phyloP scores from a whole-genome alignment of 2,329 filamentous ascomycete species.

The Fusarium annulatum region DNA sequence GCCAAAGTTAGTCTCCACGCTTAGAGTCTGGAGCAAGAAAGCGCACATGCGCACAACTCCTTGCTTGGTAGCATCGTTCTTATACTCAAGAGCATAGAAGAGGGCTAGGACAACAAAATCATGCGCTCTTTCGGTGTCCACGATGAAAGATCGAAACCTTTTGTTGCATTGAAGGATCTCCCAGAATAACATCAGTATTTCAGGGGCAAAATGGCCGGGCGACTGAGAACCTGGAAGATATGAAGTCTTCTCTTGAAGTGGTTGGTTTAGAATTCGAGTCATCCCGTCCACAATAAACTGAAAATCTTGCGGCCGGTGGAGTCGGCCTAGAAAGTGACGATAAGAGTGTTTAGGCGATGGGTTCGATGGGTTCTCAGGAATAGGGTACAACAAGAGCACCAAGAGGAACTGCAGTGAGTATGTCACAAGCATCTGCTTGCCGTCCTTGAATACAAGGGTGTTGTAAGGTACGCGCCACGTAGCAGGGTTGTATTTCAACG shows the following conservation, averaged over 20 bases:
- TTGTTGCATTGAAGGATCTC: slow-evolving; percentile 98
- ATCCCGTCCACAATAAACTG: slow-evolving; percentile 97
- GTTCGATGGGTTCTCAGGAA: slow-evolving; percentile 78
- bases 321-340: slow-evolving; percentile 87
- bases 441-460: slow-evolving; percentile 89
- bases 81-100: slow-evolving; percentile 93
- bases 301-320: slow-evolving; percentile 95
- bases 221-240: slow-evolving; percentile 89
- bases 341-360: slow-evolving; percentile 87
- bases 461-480: slow-evolving; percentile 96
- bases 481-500: slow-evolving; percentile 94
- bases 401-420: slow-evolving; percentile 94
- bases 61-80: slow-evolving; percentile 86
- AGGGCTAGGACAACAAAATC: slow-evolving; percentile 92
- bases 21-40: slow-evolving; percentile 95
- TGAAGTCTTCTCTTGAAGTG: slow-evolving; percentile 86
- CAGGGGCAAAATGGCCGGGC: slow-evolving; percentile 86
- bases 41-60: slow-evolving; percentile 96
- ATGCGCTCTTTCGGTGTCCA: slow-evolving; percentile 92
- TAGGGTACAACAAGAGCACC: slow-evolving; percentile 84
- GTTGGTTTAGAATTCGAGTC: slow-evolving; percentile 91
- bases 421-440: slow-evolving; percentile 89
- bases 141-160: slow-evolving; percentile 94
- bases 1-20: slow-evolving; percentile 91
- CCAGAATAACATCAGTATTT: slow-evolving; percentile 98